Base-by-base conservation (phyloP, 345 rosid genomes). In the Murraya paniculata region DNA sequence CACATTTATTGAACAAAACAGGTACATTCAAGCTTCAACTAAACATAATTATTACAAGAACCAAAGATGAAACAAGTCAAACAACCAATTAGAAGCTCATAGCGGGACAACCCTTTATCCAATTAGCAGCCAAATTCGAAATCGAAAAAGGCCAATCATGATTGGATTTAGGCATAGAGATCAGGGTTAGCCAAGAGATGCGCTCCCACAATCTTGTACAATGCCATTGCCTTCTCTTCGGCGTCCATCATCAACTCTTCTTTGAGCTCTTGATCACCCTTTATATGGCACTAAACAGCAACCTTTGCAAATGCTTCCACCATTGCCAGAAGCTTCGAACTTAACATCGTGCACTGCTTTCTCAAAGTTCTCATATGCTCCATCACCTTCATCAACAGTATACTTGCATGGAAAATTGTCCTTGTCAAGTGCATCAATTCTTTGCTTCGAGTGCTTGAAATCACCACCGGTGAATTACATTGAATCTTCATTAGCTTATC, bases 181-280 rank as follows among this genome's bases (percentile, higher is more conserved):
- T 81, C 41, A 19, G 90, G 89, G 70, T 88, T 83, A 5, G 86
- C 84, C 56, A 84, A 7, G 60, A 86, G 84, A 64, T 88, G 74
- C 28, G 78, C 85, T 81, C 84, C 87, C 7, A 88, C 60, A 25
- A 82, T 80, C 75, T 82, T 82, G 78, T 61, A 79, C 57, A 85
- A 2, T 39, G 74, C 85, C 21, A 31, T 1, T 6, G 75, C 69
- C 79, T 79, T 79, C 9, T 77, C 82, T 28, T 81, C 76, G 48
- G 79, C 80, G 5, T 48, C 73, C 75, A 81, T 85, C 21, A 84
- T 50, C 4, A 79, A 41, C n/a, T 86, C 88, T 25, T 80, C 80
- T 64, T 64, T 33, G 35, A 7, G 9, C n/a, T 64, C 68, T 6
- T 35, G 68, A 18, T 64, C 68, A 21, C 25, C 22, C 6, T 36